Conservation (phyloP, 306 rosid genomes). For the Hylodesmum podocarpum region DNA sequence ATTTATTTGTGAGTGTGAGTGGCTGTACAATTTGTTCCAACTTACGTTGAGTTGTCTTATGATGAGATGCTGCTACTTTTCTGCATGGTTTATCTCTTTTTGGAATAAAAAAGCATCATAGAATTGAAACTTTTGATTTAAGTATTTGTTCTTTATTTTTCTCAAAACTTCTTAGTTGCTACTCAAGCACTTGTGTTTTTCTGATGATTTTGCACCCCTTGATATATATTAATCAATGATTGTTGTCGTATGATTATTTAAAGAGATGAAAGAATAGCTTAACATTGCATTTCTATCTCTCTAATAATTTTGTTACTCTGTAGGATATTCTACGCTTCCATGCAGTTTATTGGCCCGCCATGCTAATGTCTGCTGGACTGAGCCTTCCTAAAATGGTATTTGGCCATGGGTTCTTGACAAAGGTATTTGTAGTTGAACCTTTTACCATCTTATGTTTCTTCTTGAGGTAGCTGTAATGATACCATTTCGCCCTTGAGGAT, state of each 20-base stretch:
- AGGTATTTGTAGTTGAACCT: constrained; percentile 51
- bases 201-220: background rate
- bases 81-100: background rate
- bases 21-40: background rate
- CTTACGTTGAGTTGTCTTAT: background rate
- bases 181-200: constrained; percentile 7
- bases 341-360: constrained; percentile 99
- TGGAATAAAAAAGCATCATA: background rate
- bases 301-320: constrained; percentile 27
- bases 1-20: background rate
- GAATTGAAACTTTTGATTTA: background rate
- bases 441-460: constrained; percentile 21
- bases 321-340: constrained; percentile 98
- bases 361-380: constrained; percentile 95
- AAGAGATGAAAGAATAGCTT: background rate
- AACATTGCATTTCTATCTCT: background rate
- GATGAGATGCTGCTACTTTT: background rate
- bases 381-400: constrained; percentile 90
- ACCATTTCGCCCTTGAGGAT: background rate
- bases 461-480: constrained; percentile 4
- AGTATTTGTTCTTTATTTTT: background rate
- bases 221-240: background rate
- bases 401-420: constrained; percentile 97
- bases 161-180: background rate
- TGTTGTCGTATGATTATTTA: background rate